Base-by-base conservation (phyloP, 2,329 filamentous ascomycete genomes). In the Colletotrichum spinosum region DNA sequence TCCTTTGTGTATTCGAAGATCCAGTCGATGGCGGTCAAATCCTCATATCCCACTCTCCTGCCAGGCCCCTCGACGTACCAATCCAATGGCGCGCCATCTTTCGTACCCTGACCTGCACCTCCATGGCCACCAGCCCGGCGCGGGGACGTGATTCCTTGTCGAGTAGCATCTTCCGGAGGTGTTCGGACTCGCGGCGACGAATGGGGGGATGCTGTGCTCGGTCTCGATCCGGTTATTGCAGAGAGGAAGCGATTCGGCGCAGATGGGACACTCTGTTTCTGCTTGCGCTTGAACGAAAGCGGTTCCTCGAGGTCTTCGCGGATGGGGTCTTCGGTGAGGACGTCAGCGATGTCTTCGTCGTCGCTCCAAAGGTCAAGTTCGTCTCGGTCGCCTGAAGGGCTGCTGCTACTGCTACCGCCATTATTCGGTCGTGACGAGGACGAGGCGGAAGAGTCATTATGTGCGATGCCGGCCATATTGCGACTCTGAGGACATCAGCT, bases 1-100 rank as follows among this genome's bases (percentile, higher is more conserved):
- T 99, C 96, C 77, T 97, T 97, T 56, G 92, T 96, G 75, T 98
- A 97, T 78, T 99, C 96, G 72, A 97, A 98, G 75, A 98, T 98
- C 96, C 96, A 99, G 81, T 99, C 96, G 76, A 99, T 99, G 64
- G 96, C 95, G 13, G 95, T 97, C 76, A 97, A 84, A 79, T 99
- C 92, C 74, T 97, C 95, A 80, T 99, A 99, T 59, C 92, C 95
- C 42, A 97, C 94, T 73, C 96, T 88, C 57, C 93, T 88, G 1
- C 94, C 94, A 0, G 93, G 94, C 1, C 93, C 94, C 77, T 97
- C 95, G 52, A 91, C 86, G 75, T 97, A 92, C 95, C 95, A 98
- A 77, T 98, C 95, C 50, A 84, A 76, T 4, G 84, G 78, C 37
- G 76, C 73, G 56, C 79, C 81, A 70, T 87, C 83, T 68, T 88